Base-by-base conservation (phyloP, 208 protist species). In the Angomonas deanei region DNA sequence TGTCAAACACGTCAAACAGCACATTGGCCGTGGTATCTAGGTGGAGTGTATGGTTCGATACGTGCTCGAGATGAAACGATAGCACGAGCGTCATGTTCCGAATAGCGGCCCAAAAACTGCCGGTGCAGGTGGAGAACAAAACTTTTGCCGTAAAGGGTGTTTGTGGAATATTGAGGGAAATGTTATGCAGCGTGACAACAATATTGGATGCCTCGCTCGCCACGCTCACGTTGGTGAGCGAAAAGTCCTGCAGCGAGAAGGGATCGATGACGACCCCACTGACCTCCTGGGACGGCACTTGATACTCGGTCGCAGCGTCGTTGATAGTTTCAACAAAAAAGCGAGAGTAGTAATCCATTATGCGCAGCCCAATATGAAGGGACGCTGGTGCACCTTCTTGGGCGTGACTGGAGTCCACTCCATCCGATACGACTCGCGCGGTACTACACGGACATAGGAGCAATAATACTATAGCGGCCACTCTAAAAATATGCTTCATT, bases 131-230 rank as follows among this genome's bases (percentile, higher is more conserved):
- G 0, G 67, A 54, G 1, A 76, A 47, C 42, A 50, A 50, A 5
- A 50, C 42, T 15, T 62, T 66, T n/a, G 77, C 64, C 19, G 61
- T 59, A 53, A 91, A 91, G 21, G 62, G 67, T n/a, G 79, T 86
- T 23, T 78, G 36, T 15, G 70, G 70, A 26, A 91, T 79, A 36
- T 49, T 38, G 3, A 82, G 42, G 46, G 46, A 61, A 15, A 93
- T 32, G 30, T 68, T 62, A 0, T 26, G 10, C 1, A 66, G 39
- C 13, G 61, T 53, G 3, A 80, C n/a, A 17, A 48, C 58, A 8
- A 89, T 11, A 42, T 82, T 61, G 10, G 42, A n/a, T 5, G 13
- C 42, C 19, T 13, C 19, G 17, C 23, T 3, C 3, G 17, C 42
- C 17, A 50, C 42, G 42, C 23, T 26, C 13, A 50, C 23, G 13